A percentile compares a stretch with the other conserved stretches of the same genome.
These are phyloP conservation scores for Colletotrichum ledebouriae DNA, from an alignment of 2,329 filamentous ascomycete genomes.

Conservation along the genomic window DNA sequence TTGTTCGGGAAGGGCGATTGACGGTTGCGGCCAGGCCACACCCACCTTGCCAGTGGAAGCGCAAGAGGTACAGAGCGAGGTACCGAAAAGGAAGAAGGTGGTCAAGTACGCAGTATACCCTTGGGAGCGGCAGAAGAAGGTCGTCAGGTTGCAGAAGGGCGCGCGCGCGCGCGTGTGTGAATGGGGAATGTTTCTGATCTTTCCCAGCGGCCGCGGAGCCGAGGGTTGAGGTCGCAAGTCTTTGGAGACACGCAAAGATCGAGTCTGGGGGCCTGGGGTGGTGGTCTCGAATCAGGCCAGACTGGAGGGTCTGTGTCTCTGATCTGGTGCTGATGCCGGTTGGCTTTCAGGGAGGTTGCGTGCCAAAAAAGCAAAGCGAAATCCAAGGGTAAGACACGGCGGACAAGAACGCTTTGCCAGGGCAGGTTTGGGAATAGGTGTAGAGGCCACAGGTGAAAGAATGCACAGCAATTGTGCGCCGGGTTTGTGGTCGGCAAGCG, in stretches of 20 bases:
- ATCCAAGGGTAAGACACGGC: background rate
- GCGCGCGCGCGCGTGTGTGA: constrained; percentile 14
- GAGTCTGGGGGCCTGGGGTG: constrained; percentile 19
- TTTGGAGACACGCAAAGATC: constrained; percentile 4
- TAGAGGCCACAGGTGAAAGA: constrained; percentile 7
- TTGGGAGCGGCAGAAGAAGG: constrained; percentile 24
- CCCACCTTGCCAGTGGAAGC: constrained; percentile 3
- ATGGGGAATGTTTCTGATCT: constrained; percentile 18
- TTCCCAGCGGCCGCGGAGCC: constrained; percentile 29
- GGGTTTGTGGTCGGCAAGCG: constrained; percentile 18
- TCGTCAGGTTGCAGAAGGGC: constrained; percentile 26
- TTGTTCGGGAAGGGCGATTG: constrained; percentile 34
- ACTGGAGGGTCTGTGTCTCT: constrained; percentile 4
- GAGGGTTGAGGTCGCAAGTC: background rate
- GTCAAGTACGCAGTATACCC: constrained; percentile 7
- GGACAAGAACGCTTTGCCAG: background rate
- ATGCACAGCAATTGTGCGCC: constrained; percentile 22
- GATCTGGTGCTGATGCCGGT: background rate
- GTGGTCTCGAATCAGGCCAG: constrained; percentile 31
- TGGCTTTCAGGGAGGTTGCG: constrained; percentile 8
- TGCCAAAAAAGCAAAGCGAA: constrained; percentile 2
- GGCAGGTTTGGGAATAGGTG: background rate
- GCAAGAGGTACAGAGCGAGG: constrained; percentile 6
- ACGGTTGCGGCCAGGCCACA: constrained; percentile 40
- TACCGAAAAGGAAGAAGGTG: background rate